Evolutionary conservation across 768 basidiomycete species (phyloP).

Genomic region (Boletus patriciae): DNA sequence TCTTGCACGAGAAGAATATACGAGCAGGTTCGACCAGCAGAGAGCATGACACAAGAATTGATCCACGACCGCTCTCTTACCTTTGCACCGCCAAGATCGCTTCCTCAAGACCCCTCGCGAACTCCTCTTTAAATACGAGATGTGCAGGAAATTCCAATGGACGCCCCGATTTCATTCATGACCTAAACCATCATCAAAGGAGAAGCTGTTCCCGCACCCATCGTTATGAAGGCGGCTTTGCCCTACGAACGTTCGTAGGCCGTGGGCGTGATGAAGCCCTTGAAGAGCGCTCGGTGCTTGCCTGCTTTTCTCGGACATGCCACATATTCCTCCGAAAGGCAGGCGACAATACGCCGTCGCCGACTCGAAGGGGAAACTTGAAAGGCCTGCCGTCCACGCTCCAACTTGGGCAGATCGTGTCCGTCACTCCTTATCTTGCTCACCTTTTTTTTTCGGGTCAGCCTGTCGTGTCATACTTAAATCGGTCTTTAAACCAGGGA

Average conservation of each 20-base stretch:
- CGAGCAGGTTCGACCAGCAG: background rate
- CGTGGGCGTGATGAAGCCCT: background rate
- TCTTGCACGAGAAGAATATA: background rate
- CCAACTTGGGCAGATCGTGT: background rate
- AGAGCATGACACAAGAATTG: background rate
- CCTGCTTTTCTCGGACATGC: background rate
- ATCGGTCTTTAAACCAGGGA: conserved; percentile 3
- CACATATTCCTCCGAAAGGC: background rate
- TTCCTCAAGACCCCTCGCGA: conserved; percentile 4
- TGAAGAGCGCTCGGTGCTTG: background rate
- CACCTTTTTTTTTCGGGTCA: background rate
- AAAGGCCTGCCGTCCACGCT: background rate
- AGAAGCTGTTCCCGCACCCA: background rate
- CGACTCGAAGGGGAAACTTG: too few relatives aligned
- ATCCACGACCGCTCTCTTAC: background rate
- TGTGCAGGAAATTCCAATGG: background rate
- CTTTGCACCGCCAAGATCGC: conserved; percentile 6
- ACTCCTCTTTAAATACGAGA: background rate
- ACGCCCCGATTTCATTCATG: conserved; percentile 2
- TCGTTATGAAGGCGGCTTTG: conserved; percentile 4
- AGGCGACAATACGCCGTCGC: too few relatives aligned
- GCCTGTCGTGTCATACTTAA: conserved; percentile 1
- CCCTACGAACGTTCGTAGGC: background rate
- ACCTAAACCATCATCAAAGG: conserved; percentile 2
- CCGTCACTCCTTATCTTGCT: background rate